Base-by-base conservation (phyloP, 139 green algal genomes). In the Ulvella scutata region DNA sequence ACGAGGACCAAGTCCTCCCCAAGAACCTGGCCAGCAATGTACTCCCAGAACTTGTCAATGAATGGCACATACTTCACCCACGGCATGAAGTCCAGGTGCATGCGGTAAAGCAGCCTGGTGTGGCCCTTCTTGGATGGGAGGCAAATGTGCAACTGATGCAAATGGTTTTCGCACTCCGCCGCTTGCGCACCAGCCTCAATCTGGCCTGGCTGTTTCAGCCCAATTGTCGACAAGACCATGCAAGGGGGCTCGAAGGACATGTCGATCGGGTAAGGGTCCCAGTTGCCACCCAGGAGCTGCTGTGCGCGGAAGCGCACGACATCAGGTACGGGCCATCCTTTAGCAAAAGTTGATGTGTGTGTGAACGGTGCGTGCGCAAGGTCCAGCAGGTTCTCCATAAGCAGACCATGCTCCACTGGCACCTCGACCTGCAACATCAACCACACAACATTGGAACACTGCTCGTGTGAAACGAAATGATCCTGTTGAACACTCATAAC, bases 321-420 rank as follows among this genome's bases (percentile, higher is more conserved):
- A 38, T 98, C 94, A 0, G 95, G 95, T 28, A 98, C 85, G 3
- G 92, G 85, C 95, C 95, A 99, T 72, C 93, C 95, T 76, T 90
- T 90, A 26, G 94, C 94, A 85, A 99, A 99, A 34, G 94, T 99
- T 61, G 80, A 81, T 34, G 90, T 96, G 84, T 99, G 95, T 3
- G 95, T 99, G 87, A 99, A 99, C 72, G 95, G 95, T 4, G 95
- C 95, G 79, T 99, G 95, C 0, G 95, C 95, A 31, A 99, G 87
- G 81, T 99, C 95, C 34, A 99, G 84, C 43, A 99, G 85, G 81
- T 99, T 99, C 86, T 99, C 95, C 72, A 99, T 86, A 76, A 99
- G 86, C 81, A 99, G 86, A 6, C 95, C 95, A 78, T 97, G 93
- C 85, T 99, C 95, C 51, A 98, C 94, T 0, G 93, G 92, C 35